Base-by-base conservation (phyloP, 352 stramenopile genomes). In the Aphanomyces euteiches region DNA sequence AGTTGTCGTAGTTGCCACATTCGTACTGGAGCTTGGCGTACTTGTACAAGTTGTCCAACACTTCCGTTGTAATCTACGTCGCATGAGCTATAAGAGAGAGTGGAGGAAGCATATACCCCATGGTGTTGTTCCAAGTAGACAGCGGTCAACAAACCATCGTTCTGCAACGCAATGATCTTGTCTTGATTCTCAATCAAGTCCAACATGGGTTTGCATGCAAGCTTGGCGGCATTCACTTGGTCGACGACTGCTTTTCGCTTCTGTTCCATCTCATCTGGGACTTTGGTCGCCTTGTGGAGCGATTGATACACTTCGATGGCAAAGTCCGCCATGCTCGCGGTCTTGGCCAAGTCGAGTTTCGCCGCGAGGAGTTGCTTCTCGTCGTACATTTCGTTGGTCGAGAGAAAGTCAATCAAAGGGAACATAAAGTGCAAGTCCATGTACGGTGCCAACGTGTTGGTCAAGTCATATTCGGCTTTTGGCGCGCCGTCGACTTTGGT, bases 371-470 rank as follows among this genome's bases (percentile, higher is more conserved):
- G 83, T 74, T 96, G 78, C 34, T 84, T 78, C 56, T 98, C 92
- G 74, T 97, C 90, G 75, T 98, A 98, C 59, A 94, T 79, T 67
- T 98, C 89, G 56, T 88, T 89, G 71, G 85, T 93, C 21, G 84
- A 85, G 47, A 98, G 74, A 73, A 98, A 98, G 75, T 98, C 93
- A 71, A 98, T 94, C 56, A 98, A 81, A 72, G 94, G 94, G 83
- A 98, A 98, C 87, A 98, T 97, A 79, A 98, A 98, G 89, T 98
- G 96, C 54, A 97, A 84, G 75, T 98, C 96, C 82, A 98, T 93
- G 79, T 96, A 98, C 61, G 94, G 91, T 67, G 91, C 93, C 67
- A 98, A 84, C 72, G 83, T 87, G 75, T 96, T 96, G 57, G 96
- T 98, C 63, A 98, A 83, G 77, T 98, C 94, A 80, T 97, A 98